phyloP scores from a whole-genome alignment of 805 yeast genomes.

The Candida maris region DNA sequence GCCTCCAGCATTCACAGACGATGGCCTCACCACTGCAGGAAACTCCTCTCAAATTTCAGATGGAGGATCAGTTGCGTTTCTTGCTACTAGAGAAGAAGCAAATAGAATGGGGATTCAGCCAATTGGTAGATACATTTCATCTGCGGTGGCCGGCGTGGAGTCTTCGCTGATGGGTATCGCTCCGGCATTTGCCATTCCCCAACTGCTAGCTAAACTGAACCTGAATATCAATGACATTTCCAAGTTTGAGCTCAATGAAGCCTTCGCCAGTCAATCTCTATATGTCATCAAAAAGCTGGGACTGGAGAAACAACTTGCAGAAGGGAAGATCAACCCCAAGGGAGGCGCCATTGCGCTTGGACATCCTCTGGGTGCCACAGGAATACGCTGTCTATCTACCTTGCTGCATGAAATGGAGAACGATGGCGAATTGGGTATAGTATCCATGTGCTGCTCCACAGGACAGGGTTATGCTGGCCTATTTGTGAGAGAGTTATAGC shows the following conservation, averaged over 20 bases:
- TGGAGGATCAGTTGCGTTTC: slow-evolving; percentile 35
- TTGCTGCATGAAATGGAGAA: slow-evolving; percentile 32
- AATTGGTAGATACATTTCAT: slow-evolving; percentile 30
- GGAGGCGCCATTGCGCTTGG: slow-evolving; percentile 95
- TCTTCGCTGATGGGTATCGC: slow-evolving; percentile 36
- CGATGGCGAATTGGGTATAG: slow-evolving; percentile 33
- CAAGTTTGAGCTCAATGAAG: slow-evolving; percentile 36
- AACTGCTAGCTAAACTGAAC: slow-evolving; percentile 20
- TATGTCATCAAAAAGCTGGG: slow-evolving; percentile 13
- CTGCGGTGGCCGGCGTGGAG: slow-evolving; percentile 35
- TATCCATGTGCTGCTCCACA: slow-evolving; percentile 40
- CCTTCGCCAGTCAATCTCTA: slow-evolving; percentile 36
- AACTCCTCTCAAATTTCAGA: slow-evolving; percentile 37
- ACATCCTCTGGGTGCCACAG: slow-evolving; percentile 79
- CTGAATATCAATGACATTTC: slow-evolving; percentile 28
- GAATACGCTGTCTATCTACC: slow-evolving; percentile 34
- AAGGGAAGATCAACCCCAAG: slow-evolving; percentile 64
- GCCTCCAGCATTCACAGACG: slow-evolving; percentile 28
- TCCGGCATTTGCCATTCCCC: slow-evolving; percentile 34
- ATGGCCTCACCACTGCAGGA: slow-evolving; percentile 36
- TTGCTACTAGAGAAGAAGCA: slow-evolving; percentile 35
- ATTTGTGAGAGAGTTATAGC: slow-evolving; percentile 30
- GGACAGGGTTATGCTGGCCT: slow-evolving; percentile 40
- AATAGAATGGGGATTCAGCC: slow-evolving; percentile 31
- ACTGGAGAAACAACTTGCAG: slow-evolving; percentile 22